Base-by-base conservation (phyloP, 129 eudicot genomes). In the Deinandra increscens region DNA sequence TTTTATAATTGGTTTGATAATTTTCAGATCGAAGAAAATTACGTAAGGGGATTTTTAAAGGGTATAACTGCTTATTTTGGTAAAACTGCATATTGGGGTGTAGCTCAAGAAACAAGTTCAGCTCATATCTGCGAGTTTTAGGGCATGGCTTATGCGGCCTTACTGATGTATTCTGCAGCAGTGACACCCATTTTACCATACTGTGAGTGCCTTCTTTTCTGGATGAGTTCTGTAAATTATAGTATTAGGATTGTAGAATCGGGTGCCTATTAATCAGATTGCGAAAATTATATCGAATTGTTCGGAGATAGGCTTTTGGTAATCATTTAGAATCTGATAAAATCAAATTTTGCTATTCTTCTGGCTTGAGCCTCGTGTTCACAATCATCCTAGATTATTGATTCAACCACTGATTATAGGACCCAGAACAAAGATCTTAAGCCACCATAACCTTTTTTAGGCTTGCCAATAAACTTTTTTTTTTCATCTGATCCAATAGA, bases 21-120 rank as follows among this genome's bases (percentile, higher is more conserved):
- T 53, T 80, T n/a, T 77, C 83, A 89, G 96, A 70, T 86, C 4
- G 96, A 89, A 78, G 82, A 84, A 71, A 84, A 84, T 71, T 77
- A 84, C 10, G 76, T 89, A 60, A 60, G 61, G 9, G 82, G 81
- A 42, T 70, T 61, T n/a, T 67, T 72, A 45, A 89, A 89, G 84
- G 90, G 89, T 10, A 75, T 81, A 72, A 89, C 96, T 37, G 81
- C 79, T 36, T 89, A 86, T 67, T 89, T 86, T 61, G 87, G 87
- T 72, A 78, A 75, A 53, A 65, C 73, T 72, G 79, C 88, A 22
- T 66, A 46, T 67, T 76, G 65, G 80, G 80, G 80, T 5, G 54
- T 49, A 37, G 54, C 37, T 68, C 64, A 69, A 76, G 75, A 49
- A 13, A 58, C 74, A 34, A 67, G 34, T 58, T 34, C 43, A 20